A percentile compares a stretch with the other conserved stretches of the same genome.
Conservation (phyloP, 345 rosid genomes). For the Nephelium lappaceum region DNA sequence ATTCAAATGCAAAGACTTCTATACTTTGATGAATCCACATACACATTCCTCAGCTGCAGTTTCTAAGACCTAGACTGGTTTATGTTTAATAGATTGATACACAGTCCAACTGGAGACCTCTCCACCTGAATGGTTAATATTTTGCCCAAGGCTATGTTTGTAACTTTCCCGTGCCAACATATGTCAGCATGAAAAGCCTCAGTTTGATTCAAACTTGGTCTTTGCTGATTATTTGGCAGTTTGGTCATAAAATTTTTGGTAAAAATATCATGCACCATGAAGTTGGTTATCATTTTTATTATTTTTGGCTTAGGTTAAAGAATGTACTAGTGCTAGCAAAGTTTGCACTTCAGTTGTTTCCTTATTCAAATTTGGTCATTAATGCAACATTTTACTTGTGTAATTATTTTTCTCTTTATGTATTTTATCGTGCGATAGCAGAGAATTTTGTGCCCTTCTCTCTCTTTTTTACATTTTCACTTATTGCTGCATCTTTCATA, state of each 20-base stretch:
- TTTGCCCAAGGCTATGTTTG: not conserved
- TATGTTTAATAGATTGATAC: not conserved
- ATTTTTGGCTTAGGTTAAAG: not conserved
- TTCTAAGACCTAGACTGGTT: not conserved
- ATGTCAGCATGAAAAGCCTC: not conserved
- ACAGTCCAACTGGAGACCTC: not conserved
- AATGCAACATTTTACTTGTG: not conserved
- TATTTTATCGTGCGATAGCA: not conserved
- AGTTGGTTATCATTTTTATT: not conserved
- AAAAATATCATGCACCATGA: not conserved
- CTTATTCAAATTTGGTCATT: not conserved
- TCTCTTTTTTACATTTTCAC: not conserved
- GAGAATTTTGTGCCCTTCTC: not conserved
- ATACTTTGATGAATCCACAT: not conserved
- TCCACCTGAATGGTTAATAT: not conserved
- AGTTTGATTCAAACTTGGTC: not conserved
- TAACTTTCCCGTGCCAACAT: not conserved
- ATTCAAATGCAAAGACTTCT: not conserved
- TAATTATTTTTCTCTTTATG: not conserved
- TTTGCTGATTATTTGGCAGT: not conserved
- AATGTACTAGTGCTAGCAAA: not conserved
- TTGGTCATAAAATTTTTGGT: not conserved
- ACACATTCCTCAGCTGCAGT: not conserved
- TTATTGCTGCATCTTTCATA: constrained; percentile 11
- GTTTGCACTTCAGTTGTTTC: not conserved